Percentiles rank a stretch among this genome's conserved stretches.
Evolutionary conservation across 805 yeast species (phyloP).

Genomic region (Nakazawaea laoshanensis): DNA sequence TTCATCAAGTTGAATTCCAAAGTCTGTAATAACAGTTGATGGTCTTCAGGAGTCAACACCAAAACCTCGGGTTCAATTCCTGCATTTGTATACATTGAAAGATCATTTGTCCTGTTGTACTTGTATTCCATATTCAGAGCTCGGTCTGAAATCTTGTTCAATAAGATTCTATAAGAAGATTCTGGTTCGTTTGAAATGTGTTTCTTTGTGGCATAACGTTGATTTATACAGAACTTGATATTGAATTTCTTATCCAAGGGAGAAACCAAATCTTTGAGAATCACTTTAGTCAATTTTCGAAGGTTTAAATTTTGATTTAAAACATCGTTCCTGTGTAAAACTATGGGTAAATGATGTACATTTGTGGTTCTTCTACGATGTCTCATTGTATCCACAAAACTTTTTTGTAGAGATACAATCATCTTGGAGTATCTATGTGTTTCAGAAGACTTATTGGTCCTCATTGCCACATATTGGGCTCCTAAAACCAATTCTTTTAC

Average conservation of each 20-base stretch:
- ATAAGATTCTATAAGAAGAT: slow-evolving; percentile 2
- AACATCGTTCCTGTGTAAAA: slow-evolving; percentile 8
- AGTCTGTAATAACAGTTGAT: not conserved
- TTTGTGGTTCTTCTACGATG: slow-evolving; percentile 5
- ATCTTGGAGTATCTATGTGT: slow-evolving; percentile 1
- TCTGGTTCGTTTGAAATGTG: not conserved
- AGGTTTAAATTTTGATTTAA: slow-evolving; percentile 4
- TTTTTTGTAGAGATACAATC: slow-evolving; percentile 2
- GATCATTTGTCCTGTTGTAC: slow-evolving; percentile 5
- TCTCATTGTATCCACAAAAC: slow-evolving; percentile 6
- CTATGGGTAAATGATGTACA: slow-evolving; percentile 8
- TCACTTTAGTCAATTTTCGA: slow-evolving; percentile 3
- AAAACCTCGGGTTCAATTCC: not conserved
- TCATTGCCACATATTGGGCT: slow-evolving; percentile 1
- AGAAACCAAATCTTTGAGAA: slow-evolving; percentile 4
- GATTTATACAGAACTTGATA: slow-evolving; percentile 5
- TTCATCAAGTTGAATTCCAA: not conserved
- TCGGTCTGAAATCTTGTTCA: slow-evolving; percentile 7
- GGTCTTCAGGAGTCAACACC: slow-evolving; percentile 1
- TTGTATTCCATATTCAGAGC: not conserved
- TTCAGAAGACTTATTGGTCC: slow-evolving; percentile 2
- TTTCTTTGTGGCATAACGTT: slow-evolving; percentile 1
- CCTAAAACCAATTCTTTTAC: slow-evolving; percentile 6
- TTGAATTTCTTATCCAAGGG: not conserved
- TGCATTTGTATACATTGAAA: slow-evolving; percentile 1